A percentile compares a stretch with the other conserved stretches of the same genome.
phyloP scores from a whole-genome alignment of 805 yeast genomes.

The Candida awuae region DNA sequence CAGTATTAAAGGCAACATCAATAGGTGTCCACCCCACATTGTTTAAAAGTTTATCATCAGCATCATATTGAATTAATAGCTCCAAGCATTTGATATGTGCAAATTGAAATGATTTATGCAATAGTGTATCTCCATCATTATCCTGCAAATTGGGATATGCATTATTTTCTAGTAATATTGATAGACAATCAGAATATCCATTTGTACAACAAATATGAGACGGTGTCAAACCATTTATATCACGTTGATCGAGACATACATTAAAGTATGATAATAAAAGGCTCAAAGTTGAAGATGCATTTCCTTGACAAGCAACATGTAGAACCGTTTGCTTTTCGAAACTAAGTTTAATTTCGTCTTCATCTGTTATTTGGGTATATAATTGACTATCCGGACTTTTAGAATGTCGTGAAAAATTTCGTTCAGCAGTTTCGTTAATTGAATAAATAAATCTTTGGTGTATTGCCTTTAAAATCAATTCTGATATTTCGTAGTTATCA shows the following conservation, averaged over 20 bases:
- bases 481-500: conserved; percentile 57
- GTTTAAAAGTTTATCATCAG: conserved; percentile 43
- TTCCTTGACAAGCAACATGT: conserved; percentile 56
- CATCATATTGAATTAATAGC: conserved; percentile 41
- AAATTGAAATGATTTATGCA: conserved; percentile 73
- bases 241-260: conserved; percentile 40
- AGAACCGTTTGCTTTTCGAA: conserved; percentile 57
- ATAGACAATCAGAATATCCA: conserved; percentile 57
- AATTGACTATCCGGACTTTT: conserved; percentile 5
- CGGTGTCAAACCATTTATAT: conserved; percentile 47
- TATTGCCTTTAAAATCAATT: conserved; percentile 18
- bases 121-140: conserved; percentile 67
- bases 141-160: conserved; percentile 72
- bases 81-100: conserved; percentile 54
- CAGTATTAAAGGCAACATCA: conserved; percentile 50
- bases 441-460: conserved; percentile 9
- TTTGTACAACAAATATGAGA: conserved; percentile 58
- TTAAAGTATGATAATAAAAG: conserved; percentile 57
- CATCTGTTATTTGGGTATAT: conserved; percentile 26
- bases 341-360: conserved; percentile 34
- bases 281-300: conserved; percentile 58
- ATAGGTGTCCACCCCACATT: conserved; percentile 56
- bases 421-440: not conserved
- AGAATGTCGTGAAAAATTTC: conserved; percentile 1
- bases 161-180: conserved; percentile 60